Base-by-base conservation (phyloP, 164 flowering plant genomes). In the Buxus sempervirens region DNA sequence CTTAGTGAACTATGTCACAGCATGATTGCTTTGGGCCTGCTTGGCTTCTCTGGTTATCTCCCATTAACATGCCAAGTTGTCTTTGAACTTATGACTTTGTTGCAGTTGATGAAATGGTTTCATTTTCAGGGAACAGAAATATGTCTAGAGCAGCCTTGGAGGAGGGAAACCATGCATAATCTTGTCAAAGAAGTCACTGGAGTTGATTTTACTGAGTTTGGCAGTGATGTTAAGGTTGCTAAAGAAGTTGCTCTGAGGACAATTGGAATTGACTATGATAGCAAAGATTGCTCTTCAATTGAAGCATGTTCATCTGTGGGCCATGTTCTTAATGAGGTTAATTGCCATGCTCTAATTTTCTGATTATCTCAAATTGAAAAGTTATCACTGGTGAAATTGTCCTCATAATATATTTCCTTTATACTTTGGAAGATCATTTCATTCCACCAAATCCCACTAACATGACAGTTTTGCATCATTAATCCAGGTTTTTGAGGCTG, bases 91-190 rank as follows among this genome's bases (percentile, higher is more conserved):
- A 21, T 32, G 15, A 62, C 65, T 32, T 32, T 54, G 26, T 28
- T 19, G 27, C 36, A 48, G 28, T 45, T 66, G 27, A 56, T 76
- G 65, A 32, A 58, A 68, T 72, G n/a, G 26, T 58, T 58, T 66
- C 54, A 41, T 42, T 51, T 81, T 65, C 82, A 92, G 98, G 98
- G 97, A 54, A 63, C 70, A 9, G 90, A 90, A 74, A 89, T 95
- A 69, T 74, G 82, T 78, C 80, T 95, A 54, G 91, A 92, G 71
- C 74, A 89, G 38, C 98, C 98, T 58, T 95, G 97, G 97, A 91
- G 90, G 84, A 90, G 97, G 73, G 97, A 90, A 83, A 89, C 94
- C 56, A 95, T 92, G 97, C 97, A 90, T 73, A 89, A 92, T 84
- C 97, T 95, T 78, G 98, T 95, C 25, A 85, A 88, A 83, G 96